These are phyloP conservation scores for Isoetes taiwanensis DNA, from an alignment of 75 land plant species.

Conservation along the genomic window DNA sequence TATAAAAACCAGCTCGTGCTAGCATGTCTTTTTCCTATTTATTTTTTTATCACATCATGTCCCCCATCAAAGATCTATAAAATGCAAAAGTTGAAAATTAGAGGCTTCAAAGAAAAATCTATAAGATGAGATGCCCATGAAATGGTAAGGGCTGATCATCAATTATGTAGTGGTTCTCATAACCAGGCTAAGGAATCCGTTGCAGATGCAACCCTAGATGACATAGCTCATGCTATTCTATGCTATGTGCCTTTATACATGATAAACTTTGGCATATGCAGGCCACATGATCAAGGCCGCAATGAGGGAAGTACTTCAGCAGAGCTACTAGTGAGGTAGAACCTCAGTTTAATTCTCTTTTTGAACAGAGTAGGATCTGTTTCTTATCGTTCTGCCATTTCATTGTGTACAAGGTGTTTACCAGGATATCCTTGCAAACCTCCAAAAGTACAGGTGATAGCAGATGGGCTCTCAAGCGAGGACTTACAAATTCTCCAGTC, in stretches of 20 bases:
- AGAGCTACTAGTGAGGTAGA: constrained; percentile 52
- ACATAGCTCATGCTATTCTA: background rate
- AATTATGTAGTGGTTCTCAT: too few species aligned
- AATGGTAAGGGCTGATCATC: too few species aligned
- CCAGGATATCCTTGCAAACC: constrained; percentile 83
- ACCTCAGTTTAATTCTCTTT: background rate
- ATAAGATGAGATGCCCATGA: too few species aligned
- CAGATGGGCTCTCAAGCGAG: constrained; percentile 44
- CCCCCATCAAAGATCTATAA: background rate
- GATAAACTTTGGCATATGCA: constrained; percentile 11
- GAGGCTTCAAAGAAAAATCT: too few species aligned
- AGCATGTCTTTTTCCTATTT: background rate
- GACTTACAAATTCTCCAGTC: constrained; percentile 51
- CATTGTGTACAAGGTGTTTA: constrained; percentile 36
- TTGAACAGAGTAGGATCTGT: background rate
- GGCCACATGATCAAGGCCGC: constrained; percentile 54
- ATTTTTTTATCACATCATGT: background rate
- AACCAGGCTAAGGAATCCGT: too few species aligned
- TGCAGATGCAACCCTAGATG: too few species aligned
- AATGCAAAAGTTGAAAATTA: too few species aligned
- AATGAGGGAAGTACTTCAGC: constrained; percentile 45
- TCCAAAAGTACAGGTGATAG: constrained; percentile 58
- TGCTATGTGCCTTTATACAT: background rate
- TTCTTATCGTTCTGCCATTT: background rate
- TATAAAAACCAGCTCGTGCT: too few species aligned